phyloP scores from a whole-genome alignment of 1,284 basidiomycete genomes.

The Malassezia furfur region DNA sequence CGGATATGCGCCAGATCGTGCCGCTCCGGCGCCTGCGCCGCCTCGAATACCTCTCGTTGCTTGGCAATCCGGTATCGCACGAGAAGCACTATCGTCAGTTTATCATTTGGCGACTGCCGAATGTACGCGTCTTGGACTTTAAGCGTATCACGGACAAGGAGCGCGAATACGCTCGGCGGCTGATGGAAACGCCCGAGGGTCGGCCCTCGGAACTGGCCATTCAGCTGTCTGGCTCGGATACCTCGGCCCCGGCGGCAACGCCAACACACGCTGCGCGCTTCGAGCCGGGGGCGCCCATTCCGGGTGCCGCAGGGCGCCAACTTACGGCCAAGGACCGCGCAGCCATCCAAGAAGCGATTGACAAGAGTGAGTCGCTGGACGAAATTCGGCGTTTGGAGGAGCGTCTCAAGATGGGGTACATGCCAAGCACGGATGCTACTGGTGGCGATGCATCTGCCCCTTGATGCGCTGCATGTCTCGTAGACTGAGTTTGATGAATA shows the following conservation, averaged over 20 bases:
- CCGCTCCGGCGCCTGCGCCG: slow-evolving; percentile 68
- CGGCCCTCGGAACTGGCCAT: slow-evolving; percentile 29
- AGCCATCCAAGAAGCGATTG: slow-evolving; percentile 78
- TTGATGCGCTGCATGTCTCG: not conserved
- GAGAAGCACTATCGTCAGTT: slow-evolving; percentile 96
- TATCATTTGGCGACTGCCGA: slow-evolving; percentile 54
- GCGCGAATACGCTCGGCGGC: slow-evolving; percentile 25
- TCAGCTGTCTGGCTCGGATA: slow-evolving; percentile 20
- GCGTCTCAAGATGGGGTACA: slow-evolving; percentile 32
- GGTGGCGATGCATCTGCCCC: not conserved
- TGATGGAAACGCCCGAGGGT: slow-evolving; percentile 35
- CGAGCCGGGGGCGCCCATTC: slow-evolving; percentile 37
- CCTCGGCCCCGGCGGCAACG: slow-evolving; percentile 64
- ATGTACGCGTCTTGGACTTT: slow-evolving; percentile 87
- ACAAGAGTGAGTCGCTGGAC: slow-evolving; percentile 77
- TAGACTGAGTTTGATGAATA: too few relatives aligned
- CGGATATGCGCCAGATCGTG: slow-evolving; percentile 69
- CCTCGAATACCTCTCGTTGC: slow-evolving; percentile 70
- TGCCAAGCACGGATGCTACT: not conserved
- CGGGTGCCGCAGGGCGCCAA: slow-evolving; percentile 56
- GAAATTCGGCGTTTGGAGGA: slow-evolving; percentile 42
- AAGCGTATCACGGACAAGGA: slow-evolving; percentile 84
- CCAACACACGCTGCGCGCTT: slow-evolving; percentile 57
- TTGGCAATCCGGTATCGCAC: slow-evolving; percentile 83
- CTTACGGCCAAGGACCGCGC: slow-evolving; percentile 88